Percentiles rank a stretch among this genome's conserved stretches.
Conservation (phyloP, 345 rosid species). For the Triadica sebifera region DNA sequence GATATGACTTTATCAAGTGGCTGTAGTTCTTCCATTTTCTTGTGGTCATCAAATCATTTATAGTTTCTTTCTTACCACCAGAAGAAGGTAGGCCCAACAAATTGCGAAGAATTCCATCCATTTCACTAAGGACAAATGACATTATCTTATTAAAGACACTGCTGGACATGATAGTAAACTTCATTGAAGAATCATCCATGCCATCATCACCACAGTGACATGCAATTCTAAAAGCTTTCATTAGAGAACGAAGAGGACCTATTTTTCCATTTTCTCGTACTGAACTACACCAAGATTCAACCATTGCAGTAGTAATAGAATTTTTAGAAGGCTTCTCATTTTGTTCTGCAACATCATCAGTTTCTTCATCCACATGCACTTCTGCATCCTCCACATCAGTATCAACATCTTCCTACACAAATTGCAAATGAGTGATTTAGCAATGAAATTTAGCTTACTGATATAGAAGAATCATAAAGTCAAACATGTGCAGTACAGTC, state of each 20-base stretch:
- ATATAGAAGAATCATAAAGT: constrained; percentile 1
- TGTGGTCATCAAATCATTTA: constrained; percentile 51
- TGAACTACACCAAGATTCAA: constrained; percentile 71
- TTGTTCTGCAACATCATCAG: constrained; percentile 22
- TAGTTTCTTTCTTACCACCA: constrained; percentile 81
- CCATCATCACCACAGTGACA: constrained; percentile 95
- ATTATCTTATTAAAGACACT: constrained; percentile 81
- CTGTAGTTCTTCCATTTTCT: constrained; percentile 83
- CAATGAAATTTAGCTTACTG: not conserved
- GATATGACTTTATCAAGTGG: constrained; percentile 87
- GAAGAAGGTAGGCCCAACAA: constrained; percentile 65
- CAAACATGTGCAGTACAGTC: constrained; percentile 12
- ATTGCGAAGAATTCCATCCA: constrained; percentile 80
- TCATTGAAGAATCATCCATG: constrained; percentile 53
- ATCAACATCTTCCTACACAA: constrained; percentile 51
- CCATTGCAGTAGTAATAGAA: constrained; percentile 64
- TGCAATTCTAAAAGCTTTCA: constrained; percentile 89
- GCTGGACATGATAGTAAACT: constrained; percentile 72
- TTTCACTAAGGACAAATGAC: constrained; percentile 70
- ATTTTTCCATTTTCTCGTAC: constrained; percentile 55
- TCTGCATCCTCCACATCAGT: constrained; percentile 49
- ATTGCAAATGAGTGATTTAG: not conserved
- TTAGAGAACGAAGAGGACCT: constrained; percentile 65
- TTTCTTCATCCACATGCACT: constrained; percentile 37
- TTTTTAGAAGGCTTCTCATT: constrained; percentile 48